Evolutionary conservation across 768 basidiomycete genomes (phyloP).

Genomic region (Suillus clintonianus): DNA sequence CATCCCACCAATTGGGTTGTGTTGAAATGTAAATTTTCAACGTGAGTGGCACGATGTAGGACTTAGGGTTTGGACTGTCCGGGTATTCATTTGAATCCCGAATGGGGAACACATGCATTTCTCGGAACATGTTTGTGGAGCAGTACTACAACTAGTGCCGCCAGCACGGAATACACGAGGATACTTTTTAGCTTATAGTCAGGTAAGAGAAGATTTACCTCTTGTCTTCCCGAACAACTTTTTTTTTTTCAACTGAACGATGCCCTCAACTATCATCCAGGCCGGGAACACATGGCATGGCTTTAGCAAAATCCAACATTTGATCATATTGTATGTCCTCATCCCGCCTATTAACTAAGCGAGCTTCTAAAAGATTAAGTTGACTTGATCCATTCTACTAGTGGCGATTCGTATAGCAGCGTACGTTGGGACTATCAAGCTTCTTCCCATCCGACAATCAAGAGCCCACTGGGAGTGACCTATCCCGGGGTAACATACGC

Average conservation of each 20-base stretch:
- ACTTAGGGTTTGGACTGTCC: background rate
- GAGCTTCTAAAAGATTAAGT: background rate
- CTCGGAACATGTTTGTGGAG: constrained; percentile 3
- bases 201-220: background rate
- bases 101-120: background rate
- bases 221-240: background rate
- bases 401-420: constrained; percentile 62
- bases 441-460: constrained; percentile 34
- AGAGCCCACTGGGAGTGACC: constrained; percentile 48
- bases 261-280: constrained; percentile 11
- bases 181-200: background rate
- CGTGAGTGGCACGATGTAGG: background rate
- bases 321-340: constrained; percentile 55
- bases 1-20: background rate
- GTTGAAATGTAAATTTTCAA: background rate
- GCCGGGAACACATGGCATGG: constrained; percentile 42
- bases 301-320: constrained; percentile 38
- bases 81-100: background rate
- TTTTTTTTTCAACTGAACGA: background rate
- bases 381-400: constrained; percentile 26
- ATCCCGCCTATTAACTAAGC: background rate
- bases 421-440: constrained; percentile 14
- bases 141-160: background rate
- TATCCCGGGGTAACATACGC: constrained; percentile 50
- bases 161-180: background rate